Conservation (phyloP, 257 asterid genomes). For the Gentiana straminea region DNA sequence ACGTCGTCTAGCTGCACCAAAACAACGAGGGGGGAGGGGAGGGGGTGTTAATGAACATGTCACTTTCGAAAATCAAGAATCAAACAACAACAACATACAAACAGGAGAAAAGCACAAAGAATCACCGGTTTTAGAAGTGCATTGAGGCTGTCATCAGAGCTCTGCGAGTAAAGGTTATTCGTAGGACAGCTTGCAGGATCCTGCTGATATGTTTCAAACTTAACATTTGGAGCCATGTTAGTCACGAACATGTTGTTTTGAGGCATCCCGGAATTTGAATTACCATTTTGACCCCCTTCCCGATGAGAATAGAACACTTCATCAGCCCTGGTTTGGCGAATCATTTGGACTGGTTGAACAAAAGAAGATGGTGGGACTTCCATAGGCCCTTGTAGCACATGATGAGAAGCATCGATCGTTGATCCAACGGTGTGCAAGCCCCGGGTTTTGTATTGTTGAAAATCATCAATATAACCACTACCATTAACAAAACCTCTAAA, state of each 20-base stretch:
- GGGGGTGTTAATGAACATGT: neutral
- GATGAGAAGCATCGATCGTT: slow-evolving; percentile 24
- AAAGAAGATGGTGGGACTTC: slow-evolving; percentile 26
- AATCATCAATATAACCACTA: slow-evolving; percentile 32
- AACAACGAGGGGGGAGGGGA: neutral
- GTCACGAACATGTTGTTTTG: slow-evolving; percentile 16
- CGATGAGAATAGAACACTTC: slow-evolving; percentile 18
- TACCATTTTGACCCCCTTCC: slow-evolving; percentile 19
- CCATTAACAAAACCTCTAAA: slow-evolving; percentile 31
- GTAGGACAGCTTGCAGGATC: slow-evolving; percentile 27
- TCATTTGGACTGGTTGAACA: slow-evolving; percentile 32
- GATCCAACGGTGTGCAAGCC: slow-evolving; percentile 35
- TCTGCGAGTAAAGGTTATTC: slow-evolving; percentile 27
- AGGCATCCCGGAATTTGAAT: slow-evolving; percentile 22
- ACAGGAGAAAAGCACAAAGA: neutral
- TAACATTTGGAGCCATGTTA: slow-evolving; percentile 30
- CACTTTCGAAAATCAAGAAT: neutral
- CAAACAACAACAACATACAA: neutral
- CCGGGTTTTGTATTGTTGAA: slow-evolving; percentile 44
- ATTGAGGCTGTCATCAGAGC: slow-evolving; percentile 64
- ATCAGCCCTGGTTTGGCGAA: slow-evolving; percentile 21
- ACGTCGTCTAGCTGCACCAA: slow-evolving; percentile 46
- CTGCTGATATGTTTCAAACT: slow-evolving; percentile 38
- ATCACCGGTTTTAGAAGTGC: slow-evolving; percentile 63
- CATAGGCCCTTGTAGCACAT: slow-evolving; percentile 24